A percentile compares a stretch with the other conserved stretches of the same genome.
phyloP scores from a whole-genome alignment of 108 stramenopile species.

The Nannochloropsis gaditana region DNA sequence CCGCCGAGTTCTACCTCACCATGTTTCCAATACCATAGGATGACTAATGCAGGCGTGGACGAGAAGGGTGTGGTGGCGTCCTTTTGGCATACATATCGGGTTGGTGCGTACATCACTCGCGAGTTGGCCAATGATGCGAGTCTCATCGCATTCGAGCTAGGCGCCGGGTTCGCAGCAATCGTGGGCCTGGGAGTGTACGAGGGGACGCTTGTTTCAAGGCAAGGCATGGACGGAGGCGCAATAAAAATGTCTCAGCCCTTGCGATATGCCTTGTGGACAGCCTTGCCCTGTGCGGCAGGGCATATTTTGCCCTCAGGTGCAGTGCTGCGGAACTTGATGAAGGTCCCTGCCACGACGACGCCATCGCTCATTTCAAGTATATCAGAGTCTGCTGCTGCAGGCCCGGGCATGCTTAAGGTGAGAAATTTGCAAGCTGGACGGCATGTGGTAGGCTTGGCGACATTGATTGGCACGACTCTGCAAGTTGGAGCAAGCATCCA shows the following conservation, averaged over 20 bases:
- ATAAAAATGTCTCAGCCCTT: not conserved
- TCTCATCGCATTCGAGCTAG: not conserved
- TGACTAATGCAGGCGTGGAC: not conserved
- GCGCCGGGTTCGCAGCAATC: not conserved
- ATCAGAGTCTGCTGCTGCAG: not conserved
- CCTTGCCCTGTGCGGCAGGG: not conserved
- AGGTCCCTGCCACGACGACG: not conserved
- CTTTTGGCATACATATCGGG: not conserved
- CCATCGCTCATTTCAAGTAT: not conserved
- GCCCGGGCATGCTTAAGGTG: not conserved
- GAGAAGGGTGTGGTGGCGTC: not conserved
- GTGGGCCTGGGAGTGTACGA: not conserved
- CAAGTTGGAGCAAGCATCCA: constrained; percentile 14
- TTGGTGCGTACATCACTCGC: not conserved
- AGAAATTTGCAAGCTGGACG: not conserved
- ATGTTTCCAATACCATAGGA: not conserved
- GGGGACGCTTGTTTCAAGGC: constrained; percentile 2
- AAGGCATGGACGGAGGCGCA: not conserved
- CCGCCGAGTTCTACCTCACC: too few relatives aligned
- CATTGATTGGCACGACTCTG: not conserved
- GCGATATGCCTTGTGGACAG: constrained; percentile 6
- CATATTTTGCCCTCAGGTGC: not conserved
- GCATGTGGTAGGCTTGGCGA: not conserved
- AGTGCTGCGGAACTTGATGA: not conserved
- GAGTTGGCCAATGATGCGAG: constrained; percentile 13